Evolutionary conservation across 2,329 filamentous ascomycete genomes (phyloP), one percentile per base, ranked within the genome.

Genomic region (Epichloe bromicola): DNA sequence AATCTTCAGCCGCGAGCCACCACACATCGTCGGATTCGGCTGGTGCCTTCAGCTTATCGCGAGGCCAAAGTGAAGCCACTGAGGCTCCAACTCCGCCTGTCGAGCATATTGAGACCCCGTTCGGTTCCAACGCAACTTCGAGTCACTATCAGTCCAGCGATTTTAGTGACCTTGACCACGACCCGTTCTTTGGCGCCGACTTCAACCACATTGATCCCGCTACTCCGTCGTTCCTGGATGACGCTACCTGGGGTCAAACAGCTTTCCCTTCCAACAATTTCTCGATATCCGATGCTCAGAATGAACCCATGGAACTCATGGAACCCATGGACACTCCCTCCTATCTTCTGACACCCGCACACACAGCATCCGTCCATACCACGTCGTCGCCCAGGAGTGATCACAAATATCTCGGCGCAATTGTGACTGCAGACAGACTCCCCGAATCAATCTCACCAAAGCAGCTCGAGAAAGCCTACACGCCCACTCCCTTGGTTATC

Each of bases 341-440:
- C 33, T 72, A 70, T 55, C 76, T 74, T 36, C 60, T 78, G 56
- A 80, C 74, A 54, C 76, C 76, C 26, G 70, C 74, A 47, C 71
- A 71, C 53, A 77, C 74, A 15, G 71, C 73, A 19, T 73, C 74
- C 10, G 61, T 75, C 10, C 67, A 73, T 54, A 67, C 69, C n/a
- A 62, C 65, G 2, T 73, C 74, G 3, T 71, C 73, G 4, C 71
- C 72, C 3, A 62, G 61, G 33, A 64, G 60, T 51, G 67, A 68
- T 23, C 59, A 56, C 19, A 65, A 61, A 46, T 60, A 60, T 12
- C 57, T 57, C 15, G 54, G 59, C 45, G 57, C 54, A 54, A 50
- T 56, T 49, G 53, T 56, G 47, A 50, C 56, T 52, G 38, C 60
- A 54, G 42, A 57, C 52, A 54, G 53, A 12, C 57, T 65, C 11